These are phyloP conservation scores for Pistacia integerrima DNA, from an alignment of 345 rosid genomes.

Conservation along the genomic window DNA sequence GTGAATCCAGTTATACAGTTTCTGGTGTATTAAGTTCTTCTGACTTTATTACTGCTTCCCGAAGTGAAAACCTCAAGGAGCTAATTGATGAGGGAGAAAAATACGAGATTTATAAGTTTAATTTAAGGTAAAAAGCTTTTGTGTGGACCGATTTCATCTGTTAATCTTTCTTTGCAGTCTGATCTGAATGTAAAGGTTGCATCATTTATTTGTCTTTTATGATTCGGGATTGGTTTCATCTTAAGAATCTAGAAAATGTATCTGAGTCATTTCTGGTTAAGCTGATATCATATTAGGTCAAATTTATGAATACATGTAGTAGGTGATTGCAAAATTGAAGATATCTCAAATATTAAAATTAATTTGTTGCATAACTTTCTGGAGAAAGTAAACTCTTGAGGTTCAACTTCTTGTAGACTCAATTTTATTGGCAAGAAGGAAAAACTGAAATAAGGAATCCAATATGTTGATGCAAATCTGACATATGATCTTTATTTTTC, in stretches of 20 bases:
- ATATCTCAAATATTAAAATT: not conserved
- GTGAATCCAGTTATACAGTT: conserved; percentile 53
- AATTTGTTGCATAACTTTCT: not conserved
- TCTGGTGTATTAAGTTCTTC: conserved; percentile 69
- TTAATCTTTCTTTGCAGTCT: not conserved
- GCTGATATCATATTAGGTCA: not conserved
- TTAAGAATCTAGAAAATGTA: not conserved
- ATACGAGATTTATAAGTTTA: conserved; percentile 66
- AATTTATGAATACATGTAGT: not conserved
- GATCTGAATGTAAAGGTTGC: not conserved
- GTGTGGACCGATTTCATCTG: conserved; percentile 11
- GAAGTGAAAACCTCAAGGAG: conserved; percentile 61
- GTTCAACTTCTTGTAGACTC: conserved; percentile 6
- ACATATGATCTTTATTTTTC: conserved; percentile 24
- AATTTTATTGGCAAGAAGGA: not conserved
- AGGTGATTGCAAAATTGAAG: not conserved
- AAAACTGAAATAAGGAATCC: not conserved
- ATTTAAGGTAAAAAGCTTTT: conserved; percentile 52
- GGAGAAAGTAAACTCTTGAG: not conserved
- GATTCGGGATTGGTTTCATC: not conserved
- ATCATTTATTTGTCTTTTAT: not conserved
- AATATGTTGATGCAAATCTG: conserved; percentile 1
- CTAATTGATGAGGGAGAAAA: conserved; percentile 58
- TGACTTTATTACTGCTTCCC: conserved; percentile 50
- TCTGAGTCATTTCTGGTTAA: not conserved